A percentile compares a stretch with the other conserved stretches of the same genome.
Conservation (phyloP, 2,329 filamentous ascomycete species). For the Pseudogymnoascus sp. region DNA sequence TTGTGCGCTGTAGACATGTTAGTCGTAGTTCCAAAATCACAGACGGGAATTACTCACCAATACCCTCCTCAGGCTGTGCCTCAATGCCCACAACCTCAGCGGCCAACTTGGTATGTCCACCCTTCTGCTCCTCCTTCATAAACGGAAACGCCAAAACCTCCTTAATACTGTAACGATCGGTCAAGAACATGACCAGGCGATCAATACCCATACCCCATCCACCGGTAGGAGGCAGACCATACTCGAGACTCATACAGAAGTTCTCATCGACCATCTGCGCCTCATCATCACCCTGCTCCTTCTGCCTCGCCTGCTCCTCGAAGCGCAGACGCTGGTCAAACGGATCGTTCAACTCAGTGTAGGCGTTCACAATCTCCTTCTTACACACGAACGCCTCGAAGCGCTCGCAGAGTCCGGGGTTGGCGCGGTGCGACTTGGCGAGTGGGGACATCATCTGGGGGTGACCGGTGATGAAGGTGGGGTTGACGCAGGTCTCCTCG, state of each 20-base stretch:
- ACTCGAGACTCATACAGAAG: slow-evolving; percentile 85
- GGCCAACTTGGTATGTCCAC: slow-evolving; percentile 45
- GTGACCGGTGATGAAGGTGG: slow-evolving; percentile 86
- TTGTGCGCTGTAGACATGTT: slow-evolving; percentile 14
- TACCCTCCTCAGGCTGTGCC: slow-evolving; percentile 55
- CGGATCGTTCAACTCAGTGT: slow-evolving; percentile 96
- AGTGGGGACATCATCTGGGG: slow-evolving; percentile 87
- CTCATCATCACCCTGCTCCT: slow-evolving; percentile 94
- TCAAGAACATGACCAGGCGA: slow-evolving; percentile 90
- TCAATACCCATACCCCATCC: slow-evolving; percentile 97
- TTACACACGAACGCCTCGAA: slow-evolving; percentile 97
- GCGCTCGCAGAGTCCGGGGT: slow-evolving; percentile 83
- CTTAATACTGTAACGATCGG: slow-evolving; percentile 91
- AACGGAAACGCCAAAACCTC: slow-evolving; percentile 96
- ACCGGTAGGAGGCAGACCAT: slow-evolving; percentile 85
- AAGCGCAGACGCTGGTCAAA: slow-evolving; percentile 89
- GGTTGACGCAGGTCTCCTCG: slow-evolving; percentile 88
- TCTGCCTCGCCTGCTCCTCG: slow-evolving; percentile 93
- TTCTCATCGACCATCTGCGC: slow-evolving; percentile 94
- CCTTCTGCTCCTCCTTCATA: slow-evolving; percentile 77
- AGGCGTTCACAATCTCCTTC: slow-evolving; percentile 92
- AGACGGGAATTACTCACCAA: slow-evolving; percentile 26
- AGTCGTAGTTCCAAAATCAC: not conserved
- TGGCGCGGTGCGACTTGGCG: slow-evolving; percentile 85
- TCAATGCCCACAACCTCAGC: slow-evolving; percentile 58